phyloP scores from a whole-genome alignment of 1,139 yeast species.

The Yamadazyma triangularis region DNA sequence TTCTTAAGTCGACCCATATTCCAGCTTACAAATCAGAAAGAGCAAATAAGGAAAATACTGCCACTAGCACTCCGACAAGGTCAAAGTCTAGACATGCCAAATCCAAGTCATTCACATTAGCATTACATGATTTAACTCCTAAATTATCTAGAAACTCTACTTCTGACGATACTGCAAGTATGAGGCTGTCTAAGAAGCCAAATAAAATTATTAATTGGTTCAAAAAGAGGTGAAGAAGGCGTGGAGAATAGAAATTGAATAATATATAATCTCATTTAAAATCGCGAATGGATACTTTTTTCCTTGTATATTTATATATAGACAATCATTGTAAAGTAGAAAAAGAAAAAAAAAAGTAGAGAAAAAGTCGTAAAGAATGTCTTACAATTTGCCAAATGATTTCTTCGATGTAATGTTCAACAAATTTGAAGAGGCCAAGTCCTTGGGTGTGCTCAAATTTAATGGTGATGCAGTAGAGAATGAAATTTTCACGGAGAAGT shows the following conservation, averaged over 20 bases:
- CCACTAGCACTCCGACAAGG: background rate
- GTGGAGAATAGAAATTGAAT: too few species aligned
- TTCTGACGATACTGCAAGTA: constrained; percentile 6
- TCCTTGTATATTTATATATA: too few species aligned
- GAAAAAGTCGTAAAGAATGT: too few species aligned
- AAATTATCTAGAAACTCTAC: constrained; percentile 7
- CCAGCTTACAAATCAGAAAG: constrained; percentile 20
- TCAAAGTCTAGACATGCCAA: constrained; percentile 7
- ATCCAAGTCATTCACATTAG: constrained; percentile 10
- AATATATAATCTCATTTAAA: too few species aligned
- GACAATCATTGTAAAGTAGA: too few species aligned
- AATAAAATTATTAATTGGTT: constrained; percentile 13
- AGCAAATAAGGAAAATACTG: constrained; percentile 4
- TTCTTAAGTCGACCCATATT: constrained; percentile 26
- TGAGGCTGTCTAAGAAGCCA: constrained; percentile 7
- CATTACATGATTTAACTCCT: constrained; percentile 8
- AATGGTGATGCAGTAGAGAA: constrained; percentile 26
- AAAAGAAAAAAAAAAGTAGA: too few species aligned
- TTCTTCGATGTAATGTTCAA: constrained; percentile 19
- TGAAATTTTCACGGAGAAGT: constrained; percentile 15
- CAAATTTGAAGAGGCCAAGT: constrained; percentile 26
- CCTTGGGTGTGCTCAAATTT: constrained; percentile 21
- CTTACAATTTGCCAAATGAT: constrained; percentile 19
- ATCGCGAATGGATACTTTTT: too few species aligned
- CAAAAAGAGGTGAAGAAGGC: constrained; percentile 9